phyloP scores from a whole-genome alignment of 106 monocot genomes.

The Dactylorhiza incarnata region DNA sequence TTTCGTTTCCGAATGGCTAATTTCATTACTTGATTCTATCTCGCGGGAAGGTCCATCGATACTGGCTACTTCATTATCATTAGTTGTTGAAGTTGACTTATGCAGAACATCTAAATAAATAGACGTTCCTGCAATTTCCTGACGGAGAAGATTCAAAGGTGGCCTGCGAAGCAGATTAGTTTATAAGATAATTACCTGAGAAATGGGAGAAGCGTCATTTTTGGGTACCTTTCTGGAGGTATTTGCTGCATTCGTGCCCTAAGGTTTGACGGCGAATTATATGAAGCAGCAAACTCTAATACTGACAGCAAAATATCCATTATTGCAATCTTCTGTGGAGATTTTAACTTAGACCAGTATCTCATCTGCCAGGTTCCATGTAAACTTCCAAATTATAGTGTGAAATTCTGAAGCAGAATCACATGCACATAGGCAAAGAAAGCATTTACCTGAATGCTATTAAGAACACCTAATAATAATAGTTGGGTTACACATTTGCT shows the following conservation, averaged over 20 bases:
- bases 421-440: background rate
- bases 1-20: conserved; percentile 10
- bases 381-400: background rate
- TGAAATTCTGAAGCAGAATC: background rate
- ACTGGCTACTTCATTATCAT: conserved; percentile 12
- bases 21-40: background rate
- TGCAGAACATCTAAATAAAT: conserved; percentile 91
- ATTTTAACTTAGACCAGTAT: conserved; percentile 81
- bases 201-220: background rate
- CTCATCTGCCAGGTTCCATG: conserved; percentile 35
- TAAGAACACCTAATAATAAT: conserved; percentile 67
- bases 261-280: conserved; percentile 88
- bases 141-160: conserved; percentile 88
- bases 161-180: conserved; percentile 44
- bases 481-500: conserved; percentile 93
- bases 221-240: conserved; percentile 59
- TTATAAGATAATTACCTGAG: background rate
- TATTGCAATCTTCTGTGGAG: conserved; percentile 75
- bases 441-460: conserved; percentile 74
- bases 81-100: conserved; percentile 49
- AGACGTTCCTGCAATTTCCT: conserved; percentile 84
- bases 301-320: conserved; percentile 83
- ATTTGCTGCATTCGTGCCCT: conserved; percentile 74
- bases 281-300: conserved; percentile 87
- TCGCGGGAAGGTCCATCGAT: conserved; percentile 9